Evolutionary conservation across 179 eudicot species (phyloP).

Genomic region (Vitellaria paradoxa): DNA sequence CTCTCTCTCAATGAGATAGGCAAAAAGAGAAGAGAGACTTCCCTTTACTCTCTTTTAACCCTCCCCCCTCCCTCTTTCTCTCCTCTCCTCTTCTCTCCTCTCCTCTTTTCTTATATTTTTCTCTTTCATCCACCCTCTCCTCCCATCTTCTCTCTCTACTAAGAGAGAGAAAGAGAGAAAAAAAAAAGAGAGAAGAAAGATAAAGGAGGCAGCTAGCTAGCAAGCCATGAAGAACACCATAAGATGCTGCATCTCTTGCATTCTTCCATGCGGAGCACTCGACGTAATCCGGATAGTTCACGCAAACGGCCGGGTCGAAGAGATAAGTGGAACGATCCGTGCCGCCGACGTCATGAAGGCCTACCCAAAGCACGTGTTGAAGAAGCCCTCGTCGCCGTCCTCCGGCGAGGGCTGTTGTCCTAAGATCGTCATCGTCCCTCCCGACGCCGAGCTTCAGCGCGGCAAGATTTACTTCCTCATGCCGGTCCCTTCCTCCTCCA

Average conservation of each 20-base stretch:
- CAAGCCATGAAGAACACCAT: conserved; percentile 53
- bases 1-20: background rate
- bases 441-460: conserved; percentile 73
- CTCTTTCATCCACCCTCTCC: background rate
- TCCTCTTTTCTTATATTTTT: background rate
- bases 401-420: conserved; percentile 37
- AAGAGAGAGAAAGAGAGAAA: background rate
- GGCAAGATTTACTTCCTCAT: conserved; percentile 93
- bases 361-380: conserved; percentile 77
- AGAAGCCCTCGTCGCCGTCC: conserved; percentile 48
- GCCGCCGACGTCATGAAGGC: conserved; percentile 66
- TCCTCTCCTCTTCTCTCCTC: background rate
- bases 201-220: background rate
- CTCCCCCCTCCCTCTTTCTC: background rate
- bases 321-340: conserved; percentile 49
- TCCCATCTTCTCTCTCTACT: conserved; percentile 1
- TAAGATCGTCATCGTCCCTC: conserved; percentile 62
- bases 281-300: conserved; percentile 94
- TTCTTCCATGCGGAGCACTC: conserved; percentile 90
- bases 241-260: conserved; percentile 93
- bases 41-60: background rate
- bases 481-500: conserved; percentile 35
- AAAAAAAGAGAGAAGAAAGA: conserved; percentile 13
- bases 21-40: background rate
- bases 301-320: conserved; percentile 74